Evolutionary conservation across 2,329 filamentous ascomycete species (phyloP), one percentile per base, ranked within the genome.

Genomic region (Arthrocladium fulminans): DNA sequence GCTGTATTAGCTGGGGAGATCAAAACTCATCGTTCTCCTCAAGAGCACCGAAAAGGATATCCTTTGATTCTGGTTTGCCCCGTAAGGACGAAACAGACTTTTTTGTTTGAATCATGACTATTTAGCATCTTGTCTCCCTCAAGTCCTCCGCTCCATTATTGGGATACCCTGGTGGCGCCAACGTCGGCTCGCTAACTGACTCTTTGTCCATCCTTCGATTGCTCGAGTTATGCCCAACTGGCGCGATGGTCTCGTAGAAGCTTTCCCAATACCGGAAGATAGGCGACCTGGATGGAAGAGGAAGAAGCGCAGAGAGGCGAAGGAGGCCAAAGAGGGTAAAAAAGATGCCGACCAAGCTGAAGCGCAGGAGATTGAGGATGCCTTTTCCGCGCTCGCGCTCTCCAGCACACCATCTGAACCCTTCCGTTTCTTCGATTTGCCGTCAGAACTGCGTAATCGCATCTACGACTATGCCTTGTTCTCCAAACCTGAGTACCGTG

Each of bases 1-100:
- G 79, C 79, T 83, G 79, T 69, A 73, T 67, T 70, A 70, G 65
- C 67, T 70, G 70, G 71, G 71, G 61, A 73, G 70, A 73, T 62
- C 50, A 63, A 69, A 45, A 54, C 64, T 61, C 58, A 52, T 67
- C 70, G 65, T 66, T 65, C 66, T 58, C 60, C 63, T 67, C 68
- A 73, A 73, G 71, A 73, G 69, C 70, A 62, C 64, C 68, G 65
- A 67, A 65, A 59, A 72, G 68, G 63, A 44, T 19, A 61, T 49
- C 63, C 62, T 55, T 59, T 73, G 70, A 71, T 65, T 62, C 32
- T 69, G 65, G 60, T 52, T 57, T 63, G 70, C 69, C 65, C 71
- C 71, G 67, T 71, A 68, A 62, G 68, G 67, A 67, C 67, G 65
- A 67, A 59, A 73, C 65, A 73, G 55, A 44, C 35, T 23, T 22